These are phyloP conservation scores for Alternaria ventricosa DNA, from an alignment of 2,329 filamentous ascomycete species.

Conservation along the genomic window DNA sequence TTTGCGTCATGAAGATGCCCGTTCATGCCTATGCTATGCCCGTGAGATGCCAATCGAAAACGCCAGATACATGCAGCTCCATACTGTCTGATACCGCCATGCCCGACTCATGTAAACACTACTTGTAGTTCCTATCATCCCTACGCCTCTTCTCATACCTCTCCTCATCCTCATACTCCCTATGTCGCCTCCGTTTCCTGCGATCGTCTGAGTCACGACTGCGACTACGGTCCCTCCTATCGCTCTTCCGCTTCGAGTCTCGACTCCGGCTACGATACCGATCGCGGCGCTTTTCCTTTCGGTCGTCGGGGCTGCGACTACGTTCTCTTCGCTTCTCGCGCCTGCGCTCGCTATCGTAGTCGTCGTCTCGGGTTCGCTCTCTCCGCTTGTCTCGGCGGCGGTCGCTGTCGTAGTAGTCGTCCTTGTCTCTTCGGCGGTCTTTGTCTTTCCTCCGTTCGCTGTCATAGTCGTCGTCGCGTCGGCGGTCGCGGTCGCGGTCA, in stretches of 20 bases:
- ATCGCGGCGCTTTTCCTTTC: slow-evolving; percentile 24
- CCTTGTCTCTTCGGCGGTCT: slow-evolving; percentile 25
- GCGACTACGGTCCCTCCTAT: slow-evolving; percentile 23
- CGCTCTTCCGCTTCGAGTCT: slow-evolving; percentile 27
- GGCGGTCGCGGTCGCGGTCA: slow-evolving; percentile 21
- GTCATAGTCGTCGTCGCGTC: slow-evolving; percentile 30
- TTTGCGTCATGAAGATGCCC: not conserved
- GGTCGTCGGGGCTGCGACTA: slow-evolving; percentile 38
- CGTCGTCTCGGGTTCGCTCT: slow-evolving; percentile 22
- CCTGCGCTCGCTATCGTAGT: slow-evolving; percentile 19
- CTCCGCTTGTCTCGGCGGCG: slow-evolving; percentile 25
- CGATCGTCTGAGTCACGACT: slow-evolving; percentile 31
- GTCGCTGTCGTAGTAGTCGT: slow-evolving; percentile 29
- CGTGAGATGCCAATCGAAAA: not conserved
- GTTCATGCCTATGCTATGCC: not conserved
- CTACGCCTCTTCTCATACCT: slow-evolving; percentile 28
- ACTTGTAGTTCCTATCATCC: slow-evolving; percentile 16
- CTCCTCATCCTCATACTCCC: slow-evolving; percentile 30
- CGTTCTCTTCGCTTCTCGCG: slow-evolving; percentile 23
- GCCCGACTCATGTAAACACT: not conserved
- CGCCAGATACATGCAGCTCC: not conserved
- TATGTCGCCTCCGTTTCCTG: slow-evolving; percentile 33
- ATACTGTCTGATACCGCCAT: not conserved
- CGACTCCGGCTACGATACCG: slow-evolving; percentile 35
- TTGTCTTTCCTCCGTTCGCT: slow-evolving; percentile 23